Percentiles rank a stretch among this genome's conserved stretches.
Conservation (phyloP, 129 eudicot species). For the Dittrichia graveolens region DNA sequence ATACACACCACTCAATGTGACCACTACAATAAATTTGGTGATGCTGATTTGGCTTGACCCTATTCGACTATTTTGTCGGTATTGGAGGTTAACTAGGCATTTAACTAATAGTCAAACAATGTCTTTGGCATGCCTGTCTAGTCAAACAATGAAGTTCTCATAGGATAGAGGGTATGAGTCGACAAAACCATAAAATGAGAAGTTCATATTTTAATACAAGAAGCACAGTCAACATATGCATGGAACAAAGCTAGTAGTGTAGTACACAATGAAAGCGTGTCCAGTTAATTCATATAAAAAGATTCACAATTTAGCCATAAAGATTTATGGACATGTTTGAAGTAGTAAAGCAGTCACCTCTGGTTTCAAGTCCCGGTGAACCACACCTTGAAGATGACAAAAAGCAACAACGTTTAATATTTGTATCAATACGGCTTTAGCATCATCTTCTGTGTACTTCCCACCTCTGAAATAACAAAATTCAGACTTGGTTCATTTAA, state of each 20-base stretch:
- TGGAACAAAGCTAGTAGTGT: too few species aligned
- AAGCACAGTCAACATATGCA: too few species aligned
- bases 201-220: too few species aligned
- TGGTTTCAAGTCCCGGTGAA: conserved; percentile 94
- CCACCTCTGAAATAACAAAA: conserved; percentile 70
- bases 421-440: conserved; percentile 75
- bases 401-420: conserved; percentile 83
- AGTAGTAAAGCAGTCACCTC: conserved; percentile 53
- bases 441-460: conserved; percentile 91
- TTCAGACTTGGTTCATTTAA: conserved; percentile 1
- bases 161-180: neutral
- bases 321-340: too few species aligned
- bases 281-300: neutral
- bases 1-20: too few species aligned
- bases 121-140: neutral
- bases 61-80: neutral
- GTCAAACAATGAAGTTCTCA: neutral
- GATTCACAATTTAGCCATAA: too few species aligned
- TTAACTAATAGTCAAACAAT: conserved; percentile 1
- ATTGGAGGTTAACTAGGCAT: neutral
- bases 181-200: neutral
- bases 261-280: too few species aligned
- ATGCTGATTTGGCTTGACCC: too few species aligned
- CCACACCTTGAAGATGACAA: conserved; percentile 99
- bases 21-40: too few species aligned